These are phyloP conservation scores for Citrus glauca DNA, from an alignment of 345 rosid genomes.

Conservation along the genomic window DNA sequence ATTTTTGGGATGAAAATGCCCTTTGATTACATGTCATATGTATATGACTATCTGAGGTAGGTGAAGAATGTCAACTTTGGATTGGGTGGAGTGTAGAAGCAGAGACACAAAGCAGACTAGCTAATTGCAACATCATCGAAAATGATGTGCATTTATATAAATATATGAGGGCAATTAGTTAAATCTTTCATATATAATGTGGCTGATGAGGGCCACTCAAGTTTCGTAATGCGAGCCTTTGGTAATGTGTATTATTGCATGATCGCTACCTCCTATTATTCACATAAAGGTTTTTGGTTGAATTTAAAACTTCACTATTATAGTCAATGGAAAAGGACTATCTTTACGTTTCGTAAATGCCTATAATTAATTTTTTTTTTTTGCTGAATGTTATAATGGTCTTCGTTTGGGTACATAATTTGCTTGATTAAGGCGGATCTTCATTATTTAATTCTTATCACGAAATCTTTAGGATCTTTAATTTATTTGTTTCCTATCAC, in stretches of 20 bases:
- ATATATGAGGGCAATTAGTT: not conserved
- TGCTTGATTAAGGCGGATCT: not conserved
- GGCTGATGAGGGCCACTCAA: not conserved
- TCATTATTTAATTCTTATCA: not conserved
- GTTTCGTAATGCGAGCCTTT: not conserved
- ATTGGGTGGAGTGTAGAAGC: conserved; percentile 2
- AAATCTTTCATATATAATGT: too few species aligned
- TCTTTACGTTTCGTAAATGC: too few species aligned
- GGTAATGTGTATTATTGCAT: not conserved
- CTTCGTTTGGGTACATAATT: too few species aligned
- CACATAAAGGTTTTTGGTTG: not conserved
- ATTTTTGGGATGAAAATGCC: conserved; percentile 6
- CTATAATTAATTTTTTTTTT: too few species aligned
- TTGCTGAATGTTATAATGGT: too few species aligned
- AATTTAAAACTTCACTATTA: too few species aligned
- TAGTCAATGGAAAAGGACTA: too few species aligned
- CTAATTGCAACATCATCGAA: not conserved
- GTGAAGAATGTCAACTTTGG: conserved; percentile 42
- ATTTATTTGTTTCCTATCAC: not conserved
- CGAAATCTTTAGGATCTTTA: not conserved
- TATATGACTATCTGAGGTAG: not conserved
- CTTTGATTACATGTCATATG: not conserved
- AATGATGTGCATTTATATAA: not conserved
- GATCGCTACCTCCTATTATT: too few species aligned
- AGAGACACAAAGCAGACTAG: not conserved